These are phyloP conservation scores for Tricholoma furcatifolium DNA, from an alignment of 768 basidiomycete genomes.

Conservation along the genomic window DNA sequence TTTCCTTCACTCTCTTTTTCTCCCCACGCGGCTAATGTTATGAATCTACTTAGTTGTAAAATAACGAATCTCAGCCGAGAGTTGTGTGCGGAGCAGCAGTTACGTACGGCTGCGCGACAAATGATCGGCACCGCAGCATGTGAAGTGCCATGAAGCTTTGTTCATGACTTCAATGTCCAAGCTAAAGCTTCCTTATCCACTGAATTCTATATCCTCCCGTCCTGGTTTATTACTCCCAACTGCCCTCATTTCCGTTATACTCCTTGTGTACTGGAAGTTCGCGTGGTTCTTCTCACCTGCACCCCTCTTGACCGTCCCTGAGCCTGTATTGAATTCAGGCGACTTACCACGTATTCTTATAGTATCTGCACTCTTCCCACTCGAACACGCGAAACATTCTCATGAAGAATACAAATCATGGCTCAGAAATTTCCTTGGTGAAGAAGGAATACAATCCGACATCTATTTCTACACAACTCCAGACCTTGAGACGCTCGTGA, in stretches of 20 bases:
- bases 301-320: not conserved
- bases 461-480: slow-evolving; percentile 54
- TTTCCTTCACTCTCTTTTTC: no score
- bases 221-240: not conserved
- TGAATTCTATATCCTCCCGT: not conserved
- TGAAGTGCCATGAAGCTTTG: not conserved
- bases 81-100: no score
- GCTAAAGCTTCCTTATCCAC: not conserved
- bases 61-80: no score
- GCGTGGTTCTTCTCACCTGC: not conserved
- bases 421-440: slow-evolving; percentile 42
- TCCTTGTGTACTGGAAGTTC: not conserved
- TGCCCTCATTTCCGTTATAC: not conserved
- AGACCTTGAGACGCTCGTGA: slow-evolving; percentile 32
- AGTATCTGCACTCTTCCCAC: slow-evolving; percentile 55
- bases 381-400: slow-evolving; percentile 49
- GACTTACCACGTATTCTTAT: slow-evolving; percentile 36
- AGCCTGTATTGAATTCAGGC: no score
- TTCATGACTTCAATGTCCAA: not conserved
- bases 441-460: slow-evolving; percentile 36
- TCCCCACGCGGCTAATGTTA: no score
- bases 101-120: no score
- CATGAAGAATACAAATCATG: slow-evolving; percentile 42
- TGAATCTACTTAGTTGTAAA: no score
- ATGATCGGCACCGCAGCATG: not conserved